These are phyloP conservation scores for Herpetomonas muscarum DNA, from an alignment of 208 protist species.

Conservation along the genomic window DNA sequence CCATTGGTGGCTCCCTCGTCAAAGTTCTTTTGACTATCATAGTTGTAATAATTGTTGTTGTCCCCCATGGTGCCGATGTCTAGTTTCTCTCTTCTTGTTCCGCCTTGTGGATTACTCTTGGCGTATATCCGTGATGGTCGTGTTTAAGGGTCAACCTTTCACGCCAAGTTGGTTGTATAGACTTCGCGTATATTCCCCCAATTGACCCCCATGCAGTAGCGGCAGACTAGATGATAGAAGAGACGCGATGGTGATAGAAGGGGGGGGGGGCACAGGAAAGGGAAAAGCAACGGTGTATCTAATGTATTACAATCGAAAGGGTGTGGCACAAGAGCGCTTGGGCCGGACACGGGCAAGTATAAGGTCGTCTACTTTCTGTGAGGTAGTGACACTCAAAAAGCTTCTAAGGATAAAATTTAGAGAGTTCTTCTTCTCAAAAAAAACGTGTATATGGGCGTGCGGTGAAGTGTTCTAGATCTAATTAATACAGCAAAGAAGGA, in stretches of 20 bases:
- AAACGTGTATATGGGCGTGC: too few species aligned
- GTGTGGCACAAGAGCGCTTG: background rate
- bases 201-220: too few species aligned
- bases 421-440: too few species aligned
- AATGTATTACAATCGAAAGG: too few species aligned
- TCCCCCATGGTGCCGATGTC: constrained; percentile 1
- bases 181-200: too few species aligned
- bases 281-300: background rate
- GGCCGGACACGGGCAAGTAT: background rate
- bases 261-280: background rate
- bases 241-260: background rate
- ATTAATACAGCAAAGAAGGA: too few species aligned
- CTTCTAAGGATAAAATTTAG: too few species aligned
- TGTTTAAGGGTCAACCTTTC: background rate
- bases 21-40: constrained; percentile 11
- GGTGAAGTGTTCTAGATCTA: too few species aligned
- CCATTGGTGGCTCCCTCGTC: constrained; percentile 14
- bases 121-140: background rate
- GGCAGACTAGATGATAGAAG: background rate
- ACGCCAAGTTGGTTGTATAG: too few species aligned
- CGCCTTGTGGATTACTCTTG: background rate
- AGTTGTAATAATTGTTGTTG: constrained; percentile 10
- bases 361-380: too few species aligned
- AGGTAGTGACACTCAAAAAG: too few species aligned
- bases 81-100: constrained; percentile 1